A percentile compares a stretch with the other conserved stretches of the same genome.
Evolutionary conservation across 1,139 yeast genomes (phyloP).

Genomic region (Magnusiomyces magnusii): DNA sequence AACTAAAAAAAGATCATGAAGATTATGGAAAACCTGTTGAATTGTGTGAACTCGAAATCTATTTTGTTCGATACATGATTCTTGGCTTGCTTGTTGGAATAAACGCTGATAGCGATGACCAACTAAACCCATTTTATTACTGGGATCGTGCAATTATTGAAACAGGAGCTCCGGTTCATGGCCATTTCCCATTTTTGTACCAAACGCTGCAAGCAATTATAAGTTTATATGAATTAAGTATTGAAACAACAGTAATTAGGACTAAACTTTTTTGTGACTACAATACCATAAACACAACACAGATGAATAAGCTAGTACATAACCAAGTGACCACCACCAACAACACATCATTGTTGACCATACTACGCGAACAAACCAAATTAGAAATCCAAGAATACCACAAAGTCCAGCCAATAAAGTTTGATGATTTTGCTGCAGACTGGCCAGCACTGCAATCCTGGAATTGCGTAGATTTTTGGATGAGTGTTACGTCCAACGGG

Average conservation of each 20-base stretch:
- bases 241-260: no score
- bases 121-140: not conserved
- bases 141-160: not conserved
- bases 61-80: not conserved
- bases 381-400: not conserved
- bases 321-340: not conserved
- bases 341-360: no score
- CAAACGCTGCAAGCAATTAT: not conserved
- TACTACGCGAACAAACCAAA: not conserved
- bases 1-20: not conserved
- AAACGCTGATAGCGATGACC: no score
- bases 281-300: not conserved
- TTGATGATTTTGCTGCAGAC: constrained; percentile 16
- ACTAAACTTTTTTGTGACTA: not conserved
- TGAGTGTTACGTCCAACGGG: constrained; percentile 19
- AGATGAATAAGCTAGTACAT: not conserved
- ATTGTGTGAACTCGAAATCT: not conserved
- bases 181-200: not conserved
- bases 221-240: no score
- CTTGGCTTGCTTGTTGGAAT: not conserved
- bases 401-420: constrained; percentile 15
- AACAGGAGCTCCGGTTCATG: not conserved
- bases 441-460: constrained; percentile 25
- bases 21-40: not conserved
- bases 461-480: constrained; percentile 20